Base-by-base conservation (phyloP, 2,329 filamentous ascomycete species). In the Stagonosporopsis cucurbitacearum region DNA sequence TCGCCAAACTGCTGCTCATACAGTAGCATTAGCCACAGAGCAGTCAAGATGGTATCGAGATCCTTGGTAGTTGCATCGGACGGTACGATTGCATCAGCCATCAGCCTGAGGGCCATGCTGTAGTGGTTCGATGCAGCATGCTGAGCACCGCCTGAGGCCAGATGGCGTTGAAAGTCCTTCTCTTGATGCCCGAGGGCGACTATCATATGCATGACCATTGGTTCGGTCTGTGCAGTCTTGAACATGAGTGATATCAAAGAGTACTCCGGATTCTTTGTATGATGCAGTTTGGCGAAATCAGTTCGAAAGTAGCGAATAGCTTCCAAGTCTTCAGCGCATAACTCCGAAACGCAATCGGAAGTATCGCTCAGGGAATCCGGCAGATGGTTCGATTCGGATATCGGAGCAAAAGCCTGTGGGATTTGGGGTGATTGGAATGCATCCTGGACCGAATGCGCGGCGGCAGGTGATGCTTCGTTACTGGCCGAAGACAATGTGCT, bases 1-100 rank as follows among this genome's bases (percentile, higher is more conserved):
- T 77, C 75, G n/a, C 74, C 74, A 32, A 71, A 75, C 30, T 75
- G 74, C 50, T 77, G 74, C 58, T 77, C 75, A 32, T 76, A 77
- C 2, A 73, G 39, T 1, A 77, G 65, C 72, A 77, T 76, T 9
- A 77, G 56, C 57, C 73, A 77, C 6, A 76, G 46, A 0, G 68
- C 65, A 1, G 74, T 70, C 13, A 66, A 65, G 22, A 75, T 67
- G 0, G 63, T 60, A 43, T 75, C 72, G 2, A 75, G 58, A 25
- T 75, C 68, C 4, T 68, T 53, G 4, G 64, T 55, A 1, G 44
- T 47, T 13, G 57, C 35, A n/a, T 11, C 51, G 13, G 63, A 59
- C 19, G 60, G 59, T 22, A 74, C 45, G 6, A 54, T 63, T 4
- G 65, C 59, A 28, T 69, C 68, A 7, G 69, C 70, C 65, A 77